A percentile compares a stretch with the other conserved stretches of the same genome.
Conservation (phyloP, 805 yeast species). For the Millerozyma miso region DNA sequence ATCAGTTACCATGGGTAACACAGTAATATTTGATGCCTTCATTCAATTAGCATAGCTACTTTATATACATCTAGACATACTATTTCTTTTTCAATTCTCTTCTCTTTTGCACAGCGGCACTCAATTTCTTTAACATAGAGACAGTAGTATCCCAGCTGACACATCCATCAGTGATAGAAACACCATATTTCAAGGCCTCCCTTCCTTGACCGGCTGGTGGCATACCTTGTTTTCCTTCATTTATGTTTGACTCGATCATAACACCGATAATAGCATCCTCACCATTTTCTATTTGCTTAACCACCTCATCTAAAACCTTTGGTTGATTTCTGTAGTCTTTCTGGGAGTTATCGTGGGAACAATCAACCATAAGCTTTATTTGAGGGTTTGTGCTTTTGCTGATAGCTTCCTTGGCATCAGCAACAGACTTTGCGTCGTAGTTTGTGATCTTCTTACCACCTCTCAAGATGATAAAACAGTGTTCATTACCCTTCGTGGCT, state of each 20-base stretch:
- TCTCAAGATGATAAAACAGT: constrained; percentile 90
- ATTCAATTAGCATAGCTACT: background rate
- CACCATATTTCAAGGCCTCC: constrained; percentile 79
- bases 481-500: constrained; percentile 90
- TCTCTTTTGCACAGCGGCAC: constrained; percentile 81
- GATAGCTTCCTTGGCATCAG: constrained; percentile 66
- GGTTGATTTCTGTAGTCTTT: constrained; percentile 96
- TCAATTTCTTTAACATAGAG: constrained; percentile 69
- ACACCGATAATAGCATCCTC: constrained; percentile 82
- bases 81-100: constrained; percentile 37
- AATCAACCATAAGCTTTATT: constrained; percentile 83
- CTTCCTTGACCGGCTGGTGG: constrained; percentile 52
- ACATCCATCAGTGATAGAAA: constrained; percentile 95
- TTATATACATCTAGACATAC: constrained; percentile 2
- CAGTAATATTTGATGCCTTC: background rate
- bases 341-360: constrained; percentile 95
- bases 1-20: constrained; percentile 7
- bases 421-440: constrained; percentile 77
- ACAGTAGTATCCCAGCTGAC: constrained; percentile 89
- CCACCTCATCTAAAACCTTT: constrained; percentile 76
- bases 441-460: constrained; percentile 96
- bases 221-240: constrained; percentile 86
- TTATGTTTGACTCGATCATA: constrained; percentile 91
- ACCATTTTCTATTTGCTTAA: constrained; percentile 77
- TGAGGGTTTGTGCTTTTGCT: constrained; percentile 42